Percentiles rank a stretch among this genome's conserved stretches.
phyloP scores from a whole-genome alignment of 768 basidiomycete species.

The Leccinum aurantiacum region DNA sequence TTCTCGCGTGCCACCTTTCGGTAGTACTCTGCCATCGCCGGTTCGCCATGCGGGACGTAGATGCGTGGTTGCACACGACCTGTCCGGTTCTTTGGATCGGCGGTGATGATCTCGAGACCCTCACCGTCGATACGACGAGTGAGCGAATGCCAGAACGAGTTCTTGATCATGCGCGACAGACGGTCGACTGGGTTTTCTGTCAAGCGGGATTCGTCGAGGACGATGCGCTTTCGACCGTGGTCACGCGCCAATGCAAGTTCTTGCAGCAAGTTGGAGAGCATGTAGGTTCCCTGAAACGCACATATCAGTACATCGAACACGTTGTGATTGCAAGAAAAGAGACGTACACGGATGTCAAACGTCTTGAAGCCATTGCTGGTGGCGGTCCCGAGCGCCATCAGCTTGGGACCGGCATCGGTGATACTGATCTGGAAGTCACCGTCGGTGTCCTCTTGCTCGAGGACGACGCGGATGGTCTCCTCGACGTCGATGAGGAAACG shows the following conservation, averaged over 20 bases:
- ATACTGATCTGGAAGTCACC: slow-evolving; percentile 96
- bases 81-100: slow-evolving; percentile 96
- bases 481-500: slow-evolving; percentile 97
- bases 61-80: slow-evolving; percentile 88
- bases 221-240: slow-evolving; percentile 92
- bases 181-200: slow-evolving; percentile 98
- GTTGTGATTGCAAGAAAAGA: neutral
- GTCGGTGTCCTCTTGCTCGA: slow-evolving; percentile 98
- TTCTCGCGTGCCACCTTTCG: slow-evolving; percentile 85
- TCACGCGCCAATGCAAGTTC: slow-evolving; percentile 96
- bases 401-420: slow-evolving; percentile 94
- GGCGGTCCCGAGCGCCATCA: slow-evolving; percentile 93
- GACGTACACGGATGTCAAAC: slow-evolving; percentile 86
- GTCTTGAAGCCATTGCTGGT: slow-evolving; percentile 98
- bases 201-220: slow-evolving; percentile 97
- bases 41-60: slow-evolving; percentile 92
- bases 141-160: slow-evolving; percentile 97
- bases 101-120: slow-evolving; percentile 94
- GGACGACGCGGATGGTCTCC: slow-evolving; percentile 92
- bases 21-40: slow-evolving; percentile 95
- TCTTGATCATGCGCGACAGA: slow-evolving; percentile 93
- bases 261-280: slow-evolving; percentile 98
- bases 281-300: slow-evolving; percentile 84
- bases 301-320: slow-evolving; percentile 9
- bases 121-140: slow-evolving; percentile 97